A percentile compares a stretch with the other conserved stretches of the same genome.
These are phyloP conservation scores for Coniferiporia weirii DNA, from an alignment of 1,284 basidiomycete genomes.

Conservation along the genomic window DNA sequence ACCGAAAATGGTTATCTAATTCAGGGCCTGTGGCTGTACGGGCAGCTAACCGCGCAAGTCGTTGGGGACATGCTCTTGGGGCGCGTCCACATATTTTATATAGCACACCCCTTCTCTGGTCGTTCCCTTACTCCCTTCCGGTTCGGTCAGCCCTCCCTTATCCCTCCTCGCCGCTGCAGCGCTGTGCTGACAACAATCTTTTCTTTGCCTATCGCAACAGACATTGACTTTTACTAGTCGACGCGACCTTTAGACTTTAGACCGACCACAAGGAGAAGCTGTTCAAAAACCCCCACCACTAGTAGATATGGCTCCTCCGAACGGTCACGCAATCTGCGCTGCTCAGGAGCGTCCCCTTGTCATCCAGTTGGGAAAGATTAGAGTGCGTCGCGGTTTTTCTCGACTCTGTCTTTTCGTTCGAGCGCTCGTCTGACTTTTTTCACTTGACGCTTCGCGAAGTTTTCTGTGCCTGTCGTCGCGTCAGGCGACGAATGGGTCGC, in stretches of 20 bases:
- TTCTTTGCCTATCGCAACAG: background rate
- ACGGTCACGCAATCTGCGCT: constrained; percentile 14
- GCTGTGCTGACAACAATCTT: background rate
- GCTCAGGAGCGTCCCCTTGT: constrained; percentile 49
- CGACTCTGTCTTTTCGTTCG: constrained; percentile 13
- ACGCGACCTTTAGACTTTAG: constrained; percentile 7
- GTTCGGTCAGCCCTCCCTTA: background rate
- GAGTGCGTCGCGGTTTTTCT: constrained; percentile 41
- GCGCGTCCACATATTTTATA: background rate
- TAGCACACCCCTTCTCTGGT: background rate
- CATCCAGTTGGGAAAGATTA: constrained; percentile 53
- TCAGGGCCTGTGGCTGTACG: background rate
- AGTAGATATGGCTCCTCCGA: constrained; percentile 13
- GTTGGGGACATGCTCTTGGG: background rate
- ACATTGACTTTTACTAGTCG: background rate
- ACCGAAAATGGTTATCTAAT: background rate
- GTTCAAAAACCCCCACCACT: background rate
- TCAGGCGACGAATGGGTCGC: constrained; percentile 79
- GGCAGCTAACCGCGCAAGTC: background rate
- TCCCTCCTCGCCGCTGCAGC: background rate
- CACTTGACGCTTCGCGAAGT: constrained; percentile 27
- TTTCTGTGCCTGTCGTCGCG: constrained; percentile 82
- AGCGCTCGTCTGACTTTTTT: constrained; percentile 1
- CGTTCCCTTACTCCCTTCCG: background rate
- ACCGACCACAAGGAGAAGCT: constrained; percentile 5